Conservation (phyloP, 1,284 basidiomycete species). For the Neotropicomus parvogracilis region DNA sequence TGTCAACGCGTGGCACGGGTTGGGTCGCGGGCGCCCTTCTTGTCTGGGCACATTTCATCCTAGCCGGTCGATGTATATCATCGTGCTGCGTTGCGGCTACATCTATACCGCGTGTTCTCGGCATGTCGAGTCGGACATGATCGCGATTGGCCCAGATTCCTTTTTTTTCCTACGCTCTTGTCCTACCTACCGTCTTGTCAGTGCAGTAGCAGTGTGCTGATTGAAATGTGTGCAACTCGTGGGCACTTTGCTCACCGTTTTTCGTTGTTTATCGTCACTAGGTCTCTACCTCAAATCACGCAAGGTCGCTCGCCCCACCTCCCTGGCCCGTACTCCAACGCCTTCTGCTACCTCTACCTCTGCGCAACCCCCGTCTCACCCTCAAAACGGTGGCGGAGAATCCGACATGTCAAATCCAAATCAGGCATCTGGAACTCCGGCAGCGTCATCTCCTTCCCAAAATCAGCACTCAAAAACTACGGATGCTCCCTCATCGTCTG, state of each 20-base stretch:
- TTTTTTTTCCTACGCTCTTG: conserved; percentile 32
- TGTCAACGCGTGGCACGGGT: conserved; percentile 27
- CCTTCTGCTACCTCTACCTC: conserved; percentile 34
- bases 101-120: conserved; percentile 35
- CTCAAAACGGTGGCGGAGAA: conserved; percentile 28
- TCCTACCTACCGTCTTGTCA: conserved; percentile 32
- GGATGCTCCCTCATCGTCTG: conserved; percentile 27
- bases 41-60: conserved; percentile 28
- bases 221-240: conserved; percentile 38
- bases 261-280: conserved; percentile 36
- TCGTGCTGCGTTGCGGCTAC: conserved; percentile 32
- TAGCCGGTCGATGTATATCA: conserved; percentile 35
- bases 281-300: conserved; percentile 70
- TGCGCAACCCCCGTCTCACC: conserved; percentile 34
- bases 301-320: conserved; percentile 52
- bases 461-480: conserved; percentile 35
- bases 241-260: conserved; percentile 35
- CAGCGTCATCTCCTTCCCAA: conserved; percentile 26
- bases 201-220: conserved; percentile 37
- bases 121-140: conserved; percentile 36
- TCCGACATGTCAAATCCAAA: conserved; percentile 36
- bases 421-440: conserved; percentile 27
- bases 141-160: conserved; percentile 32
- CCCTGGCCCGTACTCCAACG: conserved; percentile 42
- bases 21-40: conserved; percentile 33